These are phyloP conservation scores for Lasiodiplodia hormozganensis DNA, from an alignment of 2,329 filamentous ascomycete species.

Conservation along the genomic window DNA sequence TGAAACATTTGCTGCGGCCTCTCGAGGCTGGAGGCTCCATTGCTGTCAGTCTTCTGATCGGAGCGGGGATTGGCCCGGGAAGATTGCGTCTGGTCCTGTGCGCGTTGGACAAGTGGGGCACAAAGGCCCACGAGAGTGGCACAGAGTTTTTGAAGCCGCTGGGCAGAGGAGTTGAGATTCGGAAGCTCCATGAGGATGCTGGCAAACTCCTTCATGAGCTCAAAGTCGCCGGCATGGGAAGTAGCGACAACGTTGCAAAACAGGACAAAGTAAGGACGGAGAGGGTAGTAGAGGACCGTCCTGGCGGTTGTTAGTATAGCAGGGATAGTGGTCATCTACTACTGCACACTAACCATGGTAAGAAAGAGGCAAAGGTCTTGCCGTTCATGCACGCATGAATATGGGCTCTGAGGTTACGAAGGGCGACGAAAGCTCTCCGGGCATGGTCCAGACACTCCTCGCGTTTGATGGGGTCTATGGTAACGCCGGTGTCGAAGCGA, in stretches of 20 bases:
- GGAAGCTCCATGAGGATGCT: slow-evolving; percentile 39
- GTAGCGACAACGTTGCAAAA: slow-evolving; percentile 48
- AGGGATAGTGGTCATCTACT: neutral
- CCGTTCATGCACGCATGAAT: slow-evolving; percentile 39
- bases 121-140: slow-evolving; percentile 41
- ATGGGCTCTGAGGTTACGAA: slow-evolving; percentile 37
- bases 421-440: slow-evolving; percentile 40
- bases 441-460: slow-evolving; percentile 43
- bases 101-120: slow-evolving; percentile 38
- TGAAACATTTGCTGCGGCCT: neutral
- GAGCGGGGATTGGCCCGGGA: neutral
- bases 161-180: slow-evolving; percentile 41
- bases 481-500: slow-evolving; percentile 41
- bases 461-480: slow-evolving; percentile 38
- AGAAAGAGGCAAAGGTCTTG: slow-evolving; percentile 41
- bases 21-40: neutral
- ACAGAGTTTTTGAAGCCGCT: slow-evolving; percentile 40
- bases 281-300: slow-evolving; percentile 44
- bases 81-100: slow-evolving; percentile 15
- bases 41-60: neutral
- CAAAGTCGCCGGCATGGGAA: slow-evolving; percentile 40
- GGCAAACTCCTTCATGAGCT: slow-evolving; percentile 41
- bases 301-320: slow-evolving; percentile 30
- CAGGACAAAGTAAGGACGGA: slow-evolving; percentile 45
- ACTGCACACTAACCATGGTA: slow-evolving; percentile 30